Base-by-base conservation (phyloP, 2,329 filamentous ascomycete genomes). In the Sarocladium strictum region DNA sequence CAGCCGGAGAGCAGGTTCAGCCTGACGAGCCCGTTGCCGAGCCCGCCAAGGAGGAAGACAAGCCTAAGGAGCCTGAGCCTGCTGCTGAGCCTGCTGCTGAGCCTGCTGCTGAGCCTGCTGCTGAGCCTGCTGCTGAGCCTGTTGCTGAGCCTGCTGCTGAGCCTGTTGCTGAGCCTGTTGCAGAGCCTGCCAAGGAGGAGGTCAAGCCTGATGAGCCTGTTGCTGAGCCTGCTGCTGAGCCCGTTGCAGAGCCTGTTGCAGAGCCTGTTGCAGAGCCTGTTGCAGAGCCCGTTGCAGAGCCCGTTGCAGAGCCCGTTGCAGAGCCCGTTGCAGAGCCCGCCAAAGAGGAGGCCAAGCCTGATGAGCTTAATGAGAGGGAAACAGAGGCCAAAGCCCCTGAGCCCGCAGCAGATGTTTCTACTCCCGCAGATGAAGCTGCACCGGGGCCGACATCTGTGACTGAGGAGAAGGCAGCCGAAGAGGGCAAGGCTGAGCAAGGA, bases 231-330 rank as follows among this genome's bases (percentile, higher is more conserved):
- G n/a, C 24, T 17, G 57, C 51, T 32, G 55, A 43, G n/a, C 40
- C 23, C 15, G 53, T 54, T 45, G 4, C n/a, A 15, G 6, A 23
- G 33, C 52, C 50, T n/a, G 33, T 27, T 51, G 45, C 32, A 38
- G 33, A 23, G 33, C 11, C 24, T 27, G 52, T 29, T 6, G n/a
- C 27, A 5, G 52, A 35, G 11, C 17, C 26, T 26, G 19, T 11
- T n/a, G 17, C 10, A 6, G 40, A 23, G 40, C 6, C n/a, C n/a
- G n/a, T n/a, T n/a, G n/a, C 40, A 23, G 60, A 62, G 41, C 61
- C 60, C 6, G 65, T 67, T 53, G 65, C 65, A 37, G 38, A n/a
- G 24, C 35, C 23, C 52, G n/a, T 19, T 17, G 57, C 51, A 38
- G 55, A 43, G n/a, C 40, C 23, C 15, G 53, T 54, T 45, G 4